Evolutionary conservation across 192 early-diverging fungal genomes (phyloP).

Genomic region (Geranomyces variabilis): DNA sequence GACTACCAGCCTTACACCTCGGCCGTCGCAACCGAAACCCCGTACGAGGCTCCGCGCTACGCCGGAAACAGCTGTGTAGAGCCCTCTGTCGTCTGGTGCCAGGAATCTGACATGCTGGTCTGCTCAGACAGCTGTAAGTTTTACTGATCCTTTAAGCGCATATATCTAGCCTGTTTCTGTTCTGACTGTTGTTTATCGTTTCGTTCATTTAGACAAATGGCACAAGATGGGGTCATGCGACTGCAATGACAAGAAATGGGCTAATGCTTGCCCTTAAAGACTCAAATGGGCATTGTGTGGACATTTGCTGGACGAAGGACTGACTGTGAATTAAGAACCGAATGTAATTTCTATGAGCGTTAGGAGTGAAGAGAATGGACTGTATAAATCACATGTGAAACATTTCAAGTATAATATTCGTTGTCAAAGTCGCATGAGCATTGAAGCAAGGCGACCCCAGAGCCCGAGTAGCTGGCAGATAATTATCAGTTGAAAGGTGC

Average conservation of each 20-base stretch:
- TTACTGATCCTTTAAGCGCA: neutral
- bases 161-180: neutral
- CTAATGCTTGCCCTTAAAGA: neutral
- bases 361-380: no score
- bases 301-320: no score
- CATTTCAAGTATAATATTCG: no score
- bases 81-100: neutral
- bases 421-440: no score
- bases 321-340: no score
- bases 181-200: neutral
- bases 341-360: no score
- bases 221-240: neutral
- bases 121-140: neutral
- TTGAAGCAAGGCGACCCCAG: no score
- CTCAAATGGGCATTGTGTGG: no score
- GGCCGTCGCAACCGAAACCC: neutral
- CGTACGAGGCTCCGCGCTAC: neutral
- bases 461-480: no score
- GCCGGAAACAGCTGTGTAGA: slow-evolving; percentile 1
- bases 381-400: no score
- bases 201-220: neutral
- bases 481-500: no score
- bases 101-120: neutral
- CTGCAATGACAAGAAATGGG: neutral
- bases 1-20: neutral